phyloP scores from a whole-genome alignment of 306 rosid genomes.

The Vachellia pachyceras region DNA sequence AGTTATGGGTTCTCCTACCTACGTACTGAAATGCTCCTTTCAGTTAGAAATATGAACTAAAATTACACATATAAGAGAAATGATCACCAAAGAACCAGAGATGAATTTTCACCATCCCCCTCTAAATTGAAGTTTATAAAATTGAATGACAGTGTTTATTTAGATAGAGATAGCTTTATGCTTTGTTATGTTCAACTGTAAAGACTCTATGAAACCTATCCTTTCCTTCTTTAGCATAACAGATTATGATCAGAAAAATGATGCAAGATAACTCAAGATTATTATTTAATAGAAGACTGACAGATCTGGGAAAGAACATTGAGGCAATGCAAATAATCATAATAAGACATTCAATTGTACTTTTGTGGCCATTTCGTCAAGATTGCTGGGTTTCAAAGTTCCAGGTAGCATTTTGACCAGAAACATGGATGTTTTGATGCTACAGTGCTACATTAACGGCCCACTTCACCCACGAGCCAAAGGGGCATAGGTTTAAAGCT shows the following conservation, averaged over 20 bases:
- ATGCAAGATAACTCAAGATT: not conserved
- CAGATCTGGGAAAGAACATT: conserved; percentile 55
- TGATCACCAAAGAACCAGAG: too few species aligned
- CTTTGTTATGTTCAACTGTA: not conserved
- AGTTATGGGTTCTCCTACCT: too few species aligned
- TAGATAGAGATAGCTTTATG: not conserved
- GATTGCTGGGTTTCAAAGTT: conserved; percentile 6
- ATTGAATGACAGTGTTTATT: not conserved
- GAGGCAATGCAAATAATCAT: conserved; percentile 5
- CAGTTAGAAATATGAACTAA: not conserved
- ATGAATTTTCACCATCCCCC: not conserved
- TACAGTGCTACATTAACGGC: conserved; percentile 18
- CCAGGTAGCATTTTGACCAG: conserved; percentile 17
- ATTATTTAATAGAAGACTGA: not conserved
- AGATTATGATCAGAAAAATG: not conserved
- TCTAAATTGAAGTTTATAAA: not conserved
- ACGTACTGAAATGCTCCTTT: too few species aligned
- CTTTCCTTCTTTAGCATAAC: not conserved
- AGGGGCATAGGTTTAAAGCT: not conserved
- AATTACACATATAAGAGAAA: not conserved
- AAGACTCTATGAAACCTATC: too few species aligned
- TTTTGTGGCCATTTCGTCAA: conserved; percentile 14
- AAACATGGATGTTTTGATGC: conserved; percentile 12
- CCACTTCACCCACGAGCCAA: conserved; percentile 3
- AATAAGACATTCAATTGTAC: not conserved